Evolutionary conservation across 2,329 filamentous ascomycete species (phyloP), one percentile per base, ranked within the genome.

Genomic region (Myriosclerotinia curreyana): DNA sequence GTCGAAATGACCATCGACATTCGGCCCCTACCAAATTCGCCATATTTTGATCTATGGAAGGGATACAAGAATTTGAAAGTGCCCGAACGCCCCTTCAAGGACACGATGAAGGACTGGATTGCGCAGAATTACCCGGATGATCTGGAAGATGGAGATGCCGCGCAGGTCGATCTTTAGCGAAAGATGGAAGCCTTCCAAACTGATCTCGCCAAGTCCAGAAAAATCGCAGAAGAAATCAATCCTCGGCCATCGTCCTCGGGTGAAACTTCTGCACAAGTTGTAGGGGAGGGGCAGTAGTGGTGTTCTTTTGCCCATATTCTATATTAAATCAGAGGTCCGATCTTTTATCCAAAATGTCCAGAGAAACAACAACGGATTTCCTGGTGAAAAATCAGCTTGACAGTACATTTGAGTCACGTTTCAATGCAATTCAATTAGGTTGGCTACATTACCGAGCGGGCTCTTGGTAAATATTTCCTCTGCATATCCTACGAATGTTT

Each of bases 101-200:
- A 68, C 9, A 65, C 68, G 5, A 51, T 74, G 8, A 67, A 69
- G 55, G 67, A 69, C 4, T 74, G 72, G 72, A 71, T 74, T 64
- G 34, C 50, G 20, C 52, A 62, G 48, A 64, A 67, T n/a, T 14
- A 11, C 40, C n/a, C n/a, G 11, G 20, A 55, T 25, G 62, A 58
- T 17, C 5, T 7, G 20, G 8, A 17, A 14, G 17, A 31, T 17
- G 22, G 15, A 55, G 25, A 38, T 12, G 11, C 15, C 14, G 15
- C 14, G 11, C 25, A 3, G 17, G 7, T 7, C 34, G 28, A 34
- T 14, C n/a, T 25, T 12, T 12, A 46, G 8, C 40, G 14, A 58
- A 34, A 46, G 12, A 9, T 48, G 12, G 54, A 48, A 17, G 54
- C 12, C 20, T 17, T 22, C 5, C 0, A 58, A 12, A 14, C 40